Evolutionary conservation across 1,139 yeast species (phyloP).

Genomic region (Meyerozyma carpophila): DNA sequence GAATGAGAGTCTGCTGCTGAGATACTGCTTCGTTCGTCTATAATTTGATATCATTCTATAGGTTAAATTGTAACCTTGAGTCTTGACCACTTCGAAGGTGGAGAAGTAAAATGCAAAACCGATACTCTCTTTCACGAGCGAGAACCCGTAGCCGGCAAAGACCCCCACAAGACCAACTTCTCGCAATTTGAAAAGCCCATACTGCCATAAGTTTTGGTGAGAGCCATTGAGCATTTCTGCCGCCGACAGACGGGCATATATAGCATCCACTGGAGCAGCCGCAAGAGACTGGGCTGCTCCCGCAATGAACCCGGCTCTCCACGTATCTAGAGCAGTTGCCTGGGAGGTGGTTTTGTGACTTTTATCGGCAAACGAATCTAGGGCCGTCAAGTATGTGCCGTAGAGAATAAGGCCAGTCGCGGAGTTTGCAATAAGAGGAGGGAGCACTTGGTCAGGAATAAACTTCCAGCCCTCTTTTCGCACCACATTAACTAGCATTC

Average conservation of each 20-base stretch:
- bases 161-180: conserved; percentile 81
- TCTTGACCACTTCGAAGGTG: conserved; percentile 78
- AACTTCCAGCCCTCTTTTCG: conserved; percentile 81
- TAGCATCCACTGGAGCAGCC: conserved; percentile 92
- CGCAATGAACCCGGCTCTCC: conserved; percentile 79
- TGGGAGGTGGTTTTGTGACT: conserved; percentile 9
- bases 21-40: conserved; percentile 26
- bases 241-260: conserved; percentile 74
- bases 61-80: conserved; percentile 54
- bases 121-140: conserved; percentile 71
- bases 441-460: conserved; percentile 77
- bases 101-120: conserved; percentile 87
- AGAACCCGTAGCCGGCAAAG: conserved; percentile 80
- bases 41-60: conserved; percentile 58
- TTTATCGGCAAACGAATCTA: conserved; percentile 23
- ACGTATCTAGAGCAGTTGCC: conserved; percentile 48
- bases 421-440: conserved; percentile 84
- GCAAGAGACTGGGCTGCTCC: conserved; percentile 86
- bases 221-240: conserved; percentile 66
- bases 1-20: conserved; percentile 17
- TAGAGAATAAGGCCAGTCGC: conserved; percentile 82
- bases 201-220: conserved; percentile 71
- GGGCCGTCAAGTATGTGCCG: conserved; percentile 64
- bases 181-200: conserved; percentile 61
- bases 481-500: conserved; percentile 65